Percentiles rank a stretch among this genome's conserved stretches.
Conservation (phyloP, 225 moss, liverwort and hornwort genomes). For the Straminergon stramineum region DNA sequence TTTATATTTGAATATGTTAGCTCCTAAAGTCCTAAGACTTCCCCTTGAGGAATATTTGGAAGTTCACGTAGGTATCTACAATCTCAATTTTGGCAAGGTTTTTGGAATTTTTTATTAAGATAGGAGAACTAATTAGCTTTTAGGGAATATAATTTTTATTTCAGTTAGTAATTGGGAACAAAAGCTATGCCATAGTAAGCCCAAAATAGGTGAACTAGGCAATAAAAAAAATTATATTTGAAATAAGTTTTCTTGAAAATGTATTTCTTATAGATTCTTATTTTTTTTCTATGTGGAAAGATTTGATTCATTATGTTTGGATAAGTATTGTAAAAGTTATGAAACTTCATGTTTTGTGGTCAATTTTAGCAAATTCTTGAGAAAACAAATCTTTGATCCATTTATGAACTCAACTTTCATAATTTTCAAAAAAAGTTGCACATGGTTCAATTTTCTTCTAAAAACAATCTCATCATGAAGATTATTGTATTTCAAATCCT, state of each 20-base stretch:
- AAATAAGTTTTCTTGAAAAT: background rate
- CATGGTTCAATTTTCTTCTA: background rate
- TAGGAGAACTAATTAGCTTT: background rate
- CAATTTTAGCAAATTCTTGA: background rate
- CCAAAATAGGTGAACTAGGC: accelerated
- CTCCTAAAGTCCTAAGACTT: no score
- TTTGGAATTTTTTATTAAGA: background rate
- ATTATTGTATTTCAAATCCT: background rate
- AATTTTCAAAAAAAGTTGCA: background rate
- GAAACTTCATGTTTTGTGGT: background rate
- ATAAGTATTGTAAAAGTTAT: background rate
- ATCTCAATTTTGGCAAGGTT: background rate
- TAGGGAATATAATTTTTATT: background rate
- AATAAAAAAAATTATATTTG: background rate
- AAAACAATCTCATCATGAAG: accelerated
- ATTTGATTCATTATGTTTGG: background rate
- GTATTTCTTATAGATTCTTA: background rate
- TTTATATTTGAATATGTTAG: background rate
- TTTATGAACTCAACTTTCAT: background rate
- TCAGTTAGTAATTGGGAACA: accelerated
- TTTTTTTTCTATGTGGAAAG: background rate
- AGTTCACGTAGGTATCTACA: accelerated
- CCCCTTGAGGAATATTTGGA: accelerated
- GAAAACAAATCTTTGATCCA: background rate
- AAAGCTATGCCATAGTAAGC: background rate